Base-by-base conservation (phyloP, 2,329 filamentous ascomycete genomes). In the Fusarium sarcochroum region DNA sequence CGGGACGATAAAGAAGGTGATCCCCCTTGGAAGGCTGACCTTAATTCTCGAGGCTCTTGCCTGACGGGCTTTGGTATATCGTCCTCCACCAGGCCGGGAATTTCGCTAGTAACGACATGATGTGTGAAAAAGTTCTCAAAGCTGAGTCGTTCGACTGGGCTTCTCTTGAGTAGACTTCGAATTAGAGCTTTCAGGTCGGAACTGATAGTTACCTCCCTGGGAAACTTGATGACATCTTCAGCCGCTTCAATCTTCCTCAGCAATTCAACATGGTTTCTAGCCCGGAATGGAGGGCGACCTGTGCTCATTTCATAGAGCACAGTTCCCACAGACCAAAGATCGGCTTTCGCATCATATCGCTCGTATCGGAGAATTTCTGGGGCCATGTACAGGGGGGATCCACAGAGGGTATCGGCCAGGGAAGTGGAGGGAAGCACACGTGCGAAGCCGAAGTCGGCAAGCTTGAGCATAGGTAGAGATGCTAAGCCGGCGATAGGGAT, bases 391-490 rank as follows among this genome's bases (percentile, higher is more conserved):
- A 99, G 84, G 11, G 96, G 96, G 14, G 96, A 98, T 18, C 96
- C 96, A 79, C 96, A 99, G 1, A 99, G 88, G 1, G 96, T 99
- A 78, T 99, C 96, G 13, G 96, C 96, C 67, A 99, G 86, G 7
- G 94, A 95, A 0, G 95, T 97, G 9, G 93, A 90, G 3, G 96
- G 95, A 48, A 99, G 83, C 56, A 97, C 93, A 57, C 96, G 90
- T 57, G 96, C 96, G 77, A 99, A 99, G n/a, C 96, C 96, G 76
- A 99, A 99, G 81, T 99, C 96, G 58, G 96, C 96, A 73, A 99
- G 90, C 82, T 99, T 99, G 63, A 99, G 88, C 91, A 98, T 97
- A 6, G 96, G 96, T 41, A 99, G 81, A 18, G 94, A 96, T 53
- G 89, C 86, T 30, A 99, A 83, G 9, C 96, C 96, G 25, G 91